Conservation (phyloP, 1,284 basidiomycete species). For the Flammula alnicola region DNA sequence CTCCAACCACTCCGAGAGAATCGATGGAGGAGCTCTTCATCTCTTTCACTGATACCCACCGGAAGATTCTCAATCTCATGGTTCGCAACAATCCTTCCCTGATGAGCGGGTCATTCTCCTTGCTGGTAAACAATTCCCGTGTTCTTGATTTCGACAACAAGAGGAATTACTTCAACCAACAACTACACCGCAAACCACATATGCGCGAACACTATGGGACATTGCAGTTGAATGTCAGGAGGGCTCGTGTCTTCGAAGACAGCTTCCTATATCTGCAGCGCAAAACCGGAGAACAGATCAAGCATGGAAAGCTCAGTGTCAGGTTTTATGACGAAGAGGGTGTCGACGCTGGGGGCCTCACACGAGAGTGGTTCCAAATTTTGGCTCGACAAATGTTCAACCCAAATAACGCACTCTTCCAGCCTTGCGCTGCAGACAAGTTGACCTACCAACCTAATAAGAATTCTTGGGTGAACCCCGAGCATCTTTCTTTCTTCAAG, state of each 20-base stretch:
- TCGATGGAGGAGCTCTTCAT: slow-evolving; percentile 91
- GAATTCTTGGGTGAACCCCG: slow-evolving; percentile 91
- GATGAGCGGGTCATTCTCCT: slow-evolving; percentile 97
- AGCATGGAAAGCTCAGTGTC: slow-evolving; percentile 96
- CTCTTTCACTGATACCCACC: slow-evolving; percentile 92
- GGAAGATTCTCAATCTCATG: slow-evolving; percentile 96
- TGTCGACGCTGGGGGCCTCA: slow-evolving; percentile 97
- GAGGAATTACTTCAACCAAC: slow-evolving; percentile 97
- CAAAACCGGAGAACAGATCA: slow-evolving; percentile 94
- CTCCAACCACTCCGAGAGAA: slow-evolving; percentile 67
- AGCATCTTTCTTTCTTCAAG: slow-evolving; percentile 97
- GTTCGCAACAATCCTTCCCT: slow-evolving; percentile 97
- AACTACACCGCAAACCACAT: slow-evolving; percentile 87
- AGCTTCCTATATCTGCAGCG: slow-evolving; percentile 93
- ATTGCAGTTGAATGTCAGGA: slow-evolving; percentile 90
- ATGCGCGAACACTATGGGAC: slow-evolving; percentile 82
- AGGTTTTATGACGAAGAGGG: slow-evolving; percentile 98
- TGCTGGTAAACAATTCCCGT: slow-evolving; percentile 94
- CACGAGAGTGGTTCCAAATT: slow-evolving; percentile 98
- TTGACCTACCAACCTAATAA: slow-evolving; percentile 98
- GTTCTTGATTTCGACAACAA: slow-evolving; percentile 99
- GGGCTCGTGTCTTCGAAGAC: slow-evolving; percentile 96
- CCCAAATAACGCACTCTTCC: slow-evolving; percentile 98
- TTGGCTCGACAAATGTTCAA: slow-evolving; percentile 99
- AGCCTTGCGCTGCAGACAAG: slow-evolving; percentile 93